phyloP scores from a whole-genome alignment of 1,284 basidiomycete genomes.

The Exobasidium rhododendri region DNA sequence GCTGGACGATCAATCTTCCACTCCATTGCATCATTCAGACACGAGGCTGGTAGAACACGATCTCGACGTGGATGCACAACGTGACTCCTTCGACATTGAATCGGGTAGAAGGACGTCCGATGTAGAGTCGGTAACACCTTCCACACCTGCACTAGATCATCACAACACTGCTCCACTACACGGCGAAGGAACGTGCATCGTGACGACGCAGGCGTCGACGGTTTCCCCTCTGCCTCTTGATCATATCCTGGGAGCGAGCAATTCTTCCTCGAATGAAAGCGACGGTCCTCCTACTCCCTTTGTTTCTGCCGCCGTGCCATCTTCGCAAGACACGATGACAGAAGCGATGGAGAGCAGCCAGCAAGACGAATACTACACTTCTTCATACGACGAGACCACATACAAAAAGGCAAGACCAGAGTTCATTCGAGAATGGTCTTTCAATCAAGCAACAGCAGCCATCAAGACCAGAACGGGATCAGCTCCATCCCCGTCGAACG shows the following conservation, averaged over 20 bases:
- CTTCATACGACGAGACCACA: slow-evolving; percentile 6
- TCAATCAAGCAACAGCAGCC: slow-evolving; percentile 20
- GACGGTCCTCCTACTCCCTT: slow-evolving; percentile 22
- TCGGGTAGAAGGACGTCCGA: slow-evolving; percentile 9
- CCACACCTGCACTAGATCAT: slow-evolving; percentile 12
- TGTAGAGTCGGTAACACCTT: slow-evolving; percentile 11
- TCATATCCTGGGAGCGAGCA: slow-evolving; percentile 15
- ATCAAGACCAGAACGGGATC: background rate
- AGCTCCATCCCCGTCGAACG: background rate
- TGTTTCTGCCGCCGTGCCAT: slow-evolving; percentile 15
- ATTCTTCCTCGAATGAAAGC: slow-evolving; percentile 29
- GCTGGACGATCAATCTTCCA: background rate
- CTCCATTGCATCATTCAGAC: background rate
- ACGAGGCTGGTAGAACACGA: background rate
- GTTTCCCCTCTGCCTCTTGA: slow-evolving; percentile 12
- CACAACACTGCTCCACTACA: background rate
- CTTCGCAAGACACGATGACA: slow-evolving; percentile 9
- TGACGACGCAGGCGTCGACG: background rate
- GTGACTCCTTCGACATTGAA: slow-evolving; percentile 18
- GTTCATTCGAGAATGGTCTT: slow-evolving; percentile 43
- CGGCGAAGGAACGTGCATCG: background rate
- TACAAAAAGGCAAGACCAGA: slow-evolving; percentile 29
- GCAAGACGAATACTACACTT: slow-evolving; percentile 16
- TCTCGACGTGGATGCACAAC: background rate
- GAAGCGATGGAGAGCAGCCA: background rate